Conservation (phyloP, 352 stramenopile genomes). For the Globisporangium spiculum region DNA sequence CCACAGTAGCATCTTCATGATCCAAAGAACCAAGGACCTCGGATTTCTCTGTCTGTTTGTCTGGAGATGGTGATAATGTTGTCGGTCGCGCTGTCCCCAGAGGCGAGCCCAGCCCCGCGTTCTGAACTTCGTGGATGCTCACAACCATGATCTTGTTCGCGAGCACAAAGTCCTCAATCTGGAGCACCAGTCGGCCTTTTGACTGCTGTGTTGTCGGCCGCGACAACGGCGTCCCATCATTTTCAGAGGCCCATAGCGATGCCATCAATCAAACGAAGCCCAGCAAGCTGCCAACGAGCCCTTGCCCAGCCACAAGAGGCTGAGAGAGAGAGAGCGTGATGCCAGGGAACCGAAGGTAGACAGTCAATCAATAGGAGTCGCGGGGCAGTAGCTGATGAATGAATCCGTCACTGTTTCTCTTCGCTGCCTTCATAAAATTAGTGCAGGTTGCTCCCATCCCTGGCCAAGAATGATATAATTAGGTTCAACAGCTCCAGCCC, state of each 20-base stretch:
- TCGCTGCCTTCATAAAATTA: background rate
- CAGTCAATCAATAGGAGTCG: background rate
- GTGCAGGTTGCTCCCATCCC: background rate
- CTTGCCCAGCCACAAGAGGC: background rate
- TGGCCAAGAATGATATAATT: background rate
- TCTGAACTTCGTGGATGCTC: slow-evolving; percentile 35
- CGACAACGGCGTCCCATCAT: background rate
- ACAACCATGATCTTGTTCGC: slow-evolving; percentile 34
- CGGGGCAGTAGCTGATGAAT: background rate
- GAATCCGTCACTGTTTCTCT: background rate
- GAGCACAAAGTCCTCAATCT: slow-evolving; percentile 31
- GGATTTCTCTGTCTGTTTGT: background rate
- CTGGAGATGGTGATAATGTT: background rate
- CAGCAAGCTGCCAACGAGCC: background rate
- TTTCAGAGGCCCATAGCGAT: background rate
- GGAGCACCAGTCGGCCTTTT: slow-evolving; percentile 29
- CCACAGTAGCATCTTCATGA: background rate
- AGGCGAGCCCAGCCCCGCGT: slow-evolving; percentile 4
- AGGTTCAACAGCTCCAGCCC: background rate
- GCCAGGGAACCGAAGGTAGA: background rate
- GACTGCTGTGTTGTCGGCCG: slow-evolving; percentile 8
- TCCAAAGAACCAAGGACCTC: background rate
- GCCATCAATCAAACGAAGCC: slow-evolving; percentile 1
- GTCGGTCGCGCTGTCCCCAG: slow-evolving; percentile 5
- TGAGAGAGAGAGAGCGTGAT: background rate